Evolutionary conservation across 495 filamentous ascomycete species (phyloP).

Genomic region (Letharia lupina): DNA sequence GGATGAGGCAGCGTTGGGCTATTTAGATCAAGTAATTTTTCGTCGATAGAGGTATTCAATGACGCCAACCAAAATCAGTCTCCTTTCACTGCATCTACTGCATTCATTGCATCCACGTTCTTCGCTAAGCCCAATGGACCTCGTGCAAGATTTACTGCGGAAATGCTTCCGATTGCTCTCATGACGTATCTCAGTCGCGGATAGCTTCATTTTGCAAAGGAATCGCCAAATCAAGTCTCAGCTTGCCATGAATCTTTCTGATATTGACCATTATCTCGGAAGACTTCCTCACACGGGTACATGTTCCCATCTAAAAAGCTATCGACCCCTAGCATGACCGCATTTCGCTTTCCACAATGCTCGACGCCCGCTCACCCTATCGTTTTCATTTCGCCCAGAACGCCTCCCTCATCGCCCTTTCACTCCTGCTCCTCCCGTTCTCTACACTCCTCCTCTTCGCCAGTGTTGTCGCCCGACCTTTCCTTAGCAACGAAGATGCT

Average conservation of each 20-base stretch:
- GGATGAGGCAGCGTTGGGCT: background rate
- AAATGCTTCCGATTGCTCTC: background rate
- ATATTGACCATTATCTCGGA: background rate
- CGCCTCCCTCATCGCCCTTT: conserved; percentile 40
- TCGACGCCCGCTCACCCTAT: conserved; percentile 27
- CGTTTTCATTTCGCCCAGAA: conserved; percentile 41
- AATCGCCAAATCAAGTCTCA: background rate
- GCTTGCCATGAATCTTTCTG: background rate
- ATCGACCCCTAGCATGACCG: background rate
- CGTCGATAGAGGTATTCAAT: background rate
- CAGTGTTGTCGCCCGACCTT: conserved; percentile 31
- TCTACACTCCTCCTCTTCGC: conserved; percentile 42
- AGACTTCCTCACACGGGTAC: too few species aligned
- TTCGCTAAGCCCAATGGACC: background rate
- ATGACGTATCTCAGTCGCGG: background rate
- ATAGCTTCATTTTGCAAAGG: background rate
- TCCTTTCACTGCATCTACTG: background rate
- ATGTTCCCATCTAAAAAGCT: background rate
- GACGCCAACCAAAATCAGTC: background rate
- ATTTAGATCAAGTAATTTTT: background rate
- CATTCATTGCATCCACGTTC: background rate
- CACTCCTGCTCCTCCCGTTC: conserved; percentile 46
- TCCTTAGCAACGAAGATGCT: conserved; percentile 20
- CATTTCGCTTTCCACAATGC: conserved; percentile 13
- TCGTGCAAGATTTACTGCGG: background rate